Evolutionary conservation across 2,329 filamentous ascomycete genomes (phyloP).

Genomic region (Trichoderma hamatum): DNA sequence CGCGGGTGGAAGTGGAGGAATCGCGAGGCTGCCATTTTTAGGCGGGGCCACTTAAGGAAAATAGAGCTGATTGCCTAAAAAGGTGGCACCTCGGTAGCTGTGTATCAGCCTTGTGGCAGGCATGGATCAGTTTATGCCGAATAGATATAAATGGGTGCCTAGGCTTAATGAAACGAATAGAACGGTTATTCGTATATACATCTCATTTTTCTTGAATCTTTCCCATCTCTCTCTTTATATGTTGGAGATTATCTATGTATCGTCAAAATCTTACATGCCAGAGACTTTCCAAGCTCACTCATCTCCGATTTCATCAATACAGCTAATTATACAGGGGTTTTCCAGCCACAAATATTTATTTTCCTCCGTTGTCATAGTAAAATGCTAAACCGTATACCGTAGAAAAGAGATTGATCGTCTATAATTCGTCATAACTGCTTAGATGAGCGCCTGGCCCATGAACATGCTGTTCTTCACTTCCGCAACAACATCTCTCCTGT

Average conservation of each 20-base stretch:
- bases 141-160: background rate
- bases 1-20: conserved; percentile 25
- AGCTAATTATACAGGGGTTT: background rate
- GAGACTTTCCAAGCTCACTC: background rate
- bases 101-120: conserved; percentile 28
- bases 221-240: background rate
- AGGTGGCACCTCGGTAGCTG: background rate
- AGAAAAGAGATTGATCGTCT: background rate
- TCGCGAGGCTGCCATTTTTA: conserved; percentile 22
- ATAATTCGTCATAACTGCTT: conserved; percentile 31
- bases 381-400: background rate
- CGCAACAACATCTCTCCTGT: conserved; percentile 84
- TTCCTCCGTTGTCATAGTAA: background rate
- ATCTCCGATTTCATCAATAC: background rate
- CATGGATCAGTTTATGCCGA: background rate
- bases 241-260: background rate
- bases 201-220: background rate
- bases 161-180: background rate
- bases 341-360: background rate
- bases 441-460: conserved; percentile 77
- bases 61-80: background rate
- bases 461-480: conserved; percentile 92
- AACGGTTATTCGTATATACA: background rate
- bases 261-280: background rate
- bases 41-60: background rate